These are phyloP conservation scores for Myxozyma neotropica DNA, from an alignment of 805 yeast genomes.

Conservation along the genomic window DNA sequence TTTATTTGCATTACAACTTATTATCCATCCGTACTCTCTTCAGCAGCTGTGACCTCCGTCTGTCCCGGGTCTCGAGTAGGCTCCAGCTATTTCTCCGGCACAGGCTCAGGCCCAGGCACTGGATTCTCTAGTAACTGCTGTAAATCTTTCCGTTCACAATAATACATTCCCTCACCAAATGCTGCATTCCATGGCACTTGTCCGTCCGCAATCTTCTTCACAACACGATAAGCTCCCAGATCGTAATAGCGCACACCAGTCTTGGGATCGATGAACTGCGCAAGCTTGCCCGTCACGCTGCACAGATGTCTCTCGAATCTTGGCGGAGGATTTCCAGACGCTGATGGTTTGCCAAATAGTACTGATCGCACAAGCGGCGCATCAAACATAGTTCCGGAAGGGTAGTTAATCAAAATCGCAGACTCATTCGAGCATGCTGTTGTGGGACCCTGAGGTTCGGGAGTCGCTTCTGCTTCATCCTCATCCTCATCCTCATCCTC, in stretches of 20 bases:
- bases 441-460: conserved; percentile 8
- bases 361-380: conserved; percentile 42
- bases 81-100: not conserved
- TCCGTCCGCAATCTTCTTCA: conserved; percentile 54
- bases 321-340: conserved; percentile 41
- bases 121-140: not conserved
- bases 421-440: conserved; percentile 19
- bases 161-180: conserved; percentile 44
- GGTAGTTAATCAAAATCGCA: conserved; percentile 18
- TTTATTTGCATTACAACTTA: not conserved
- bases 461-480: not conserved
- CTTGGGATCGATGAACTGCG: conserved; percentile 83
- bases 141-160: conserved; percentile 10
- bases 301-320: conserved; percentile 66
- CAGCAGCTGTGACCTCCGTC: not conserved
- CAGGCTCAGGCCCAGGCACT: not conserved
- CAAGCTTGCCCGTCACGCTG: conserved; percentile 75
- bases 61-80: not conserved
- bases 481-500: conserved; percentile 5
- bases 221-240: conserved; percentile 74
- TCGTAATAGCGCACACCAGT: conserved; percentile 85
- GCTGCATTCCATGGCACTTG: conserved; percentile 55
- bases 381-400: conserved; percentile 13
- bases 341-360: conserved; percentile 63
- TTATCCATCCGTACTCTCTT: not conserved